Conservation (phyloP, 768 basidiomycete genomes). For the Mrakia blollopis region DNA sequence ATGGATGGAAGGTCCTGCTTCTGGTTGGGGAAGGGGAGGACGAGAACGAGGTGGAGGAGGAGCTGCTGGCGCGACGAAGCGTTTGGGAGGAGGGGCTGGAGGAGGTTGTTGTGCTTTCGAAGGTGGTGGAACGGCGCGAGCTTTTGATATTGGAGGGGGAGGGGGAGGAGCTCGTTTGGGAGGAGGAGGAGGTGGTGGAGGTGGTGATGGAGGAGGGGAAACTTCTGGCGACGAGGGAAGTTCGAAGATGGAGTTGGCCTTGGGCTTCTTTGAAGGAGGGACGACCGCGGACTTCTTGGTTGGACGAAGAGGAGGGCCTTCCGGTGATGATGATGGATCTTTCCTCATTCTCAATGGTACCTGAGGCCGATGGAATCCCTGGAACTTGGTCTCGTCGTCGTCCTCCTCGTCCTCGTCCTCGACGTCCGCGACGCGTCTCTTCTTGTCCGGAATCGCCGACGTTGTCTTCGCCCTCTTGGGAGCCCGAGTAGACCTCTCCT, state of each 20-base stretch:
- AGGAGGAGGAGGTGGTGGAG: neutral
- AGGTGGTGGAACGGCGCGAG: neutral
- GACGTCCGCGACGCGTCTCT: constrained; percentile 11
- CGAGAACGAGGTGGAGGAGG: neutral
- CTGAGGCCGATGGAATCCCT: neutral
- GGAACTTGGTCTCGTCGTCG: constrained; percentile 26
- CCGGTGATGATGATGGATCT: constrained; percentile 3
- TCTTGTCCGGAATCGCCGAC: neutral
- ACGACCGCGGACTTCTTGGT: neutral
- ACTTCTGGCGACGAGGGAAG: neutral
- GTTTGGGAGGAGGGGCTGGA: neutral
- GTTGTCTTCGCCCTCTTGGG: constrained; percentile 19
- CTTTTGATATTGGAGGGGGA: neutral
- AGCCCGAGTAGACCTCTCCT: neutral
- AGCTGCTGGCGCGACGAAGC: neutral
- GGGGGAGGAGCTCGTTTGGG: neutral
- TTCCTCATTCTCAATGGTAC: neutral
- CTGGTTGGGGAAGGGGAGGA: neutral
- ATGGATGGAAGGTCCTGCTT: neutral
- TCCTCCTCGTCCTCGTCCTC: constrained; percentile 33
- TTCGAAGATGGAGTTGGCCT: neutral
- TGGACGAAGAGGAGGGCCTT: constrained; percentile 10
- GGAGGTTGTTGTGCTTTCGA: neutral
- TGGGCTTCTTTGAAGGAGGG: neutral
- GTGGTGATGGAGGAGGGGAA: neutral